Base-by-base conservation (phyloP, 768 basidiomycete species). In the Termitomyces sp. region DNA sequence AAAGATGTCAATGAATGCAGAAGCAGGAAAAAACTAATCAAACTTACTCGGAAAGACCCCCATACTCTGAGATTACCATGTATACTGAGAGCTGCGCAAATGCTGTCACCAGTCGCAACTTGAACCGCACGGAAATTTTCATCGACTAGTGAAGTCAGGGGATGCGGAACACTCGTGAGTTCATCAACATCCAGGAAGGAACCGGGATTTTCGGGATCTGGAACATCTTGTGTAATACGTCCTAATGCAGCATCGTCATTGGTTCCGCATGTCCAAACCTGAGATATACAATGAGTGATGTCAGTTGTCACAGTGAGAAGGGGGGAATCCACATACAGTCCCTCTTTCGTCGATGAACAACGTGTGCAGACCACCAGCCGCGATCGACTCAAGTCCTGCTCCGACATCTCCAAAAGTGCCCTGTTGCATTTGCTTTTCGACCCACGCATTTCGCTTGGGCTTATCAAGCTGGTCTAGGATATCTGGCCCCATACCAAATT, bases 241-340 rank as follows among this genome's bases (percentile, higher is more conserved):
- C 93, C 93, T 35, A 95, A 80, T 49, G 92, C 90, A 55, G 91
- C 93, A 63, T 94, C 88, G 61, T 95, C 93, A 66, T 95, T 95
- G 27, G 87, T 83, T 40, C 90, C 90, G 66, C 89, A 91, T 27
- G 89, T 85, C 90, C 90, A 92, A 10, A 92, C 75, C 90, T 92
- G 25, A 21, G 17, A 12, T n/a, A 34, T 25, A 1, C 25, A 66
- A 46, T n/a, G 53, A 41, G 38, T 17, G 19, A 42, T 32, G 46
- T 21, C 35, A 23, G 29, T 29, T 29, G 59, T 14, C 8, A 16
- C 41, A 27, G n/a, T 19, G 38, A 14, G 16, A 31, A 50, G 45
- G 21, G 11, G 56, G 53, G 59, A 34, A 19, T n/a, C n/a, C 35
- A 81, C 93, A 71, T 69, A 98, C 95, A 25, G 86, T 86, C 65